These are phyloP conservation scores for Zymoseptoria ardabiliae DNA, from an alignment of 2,329 filamentous ascomycete species.

Conservation along the genomic window DNA sequence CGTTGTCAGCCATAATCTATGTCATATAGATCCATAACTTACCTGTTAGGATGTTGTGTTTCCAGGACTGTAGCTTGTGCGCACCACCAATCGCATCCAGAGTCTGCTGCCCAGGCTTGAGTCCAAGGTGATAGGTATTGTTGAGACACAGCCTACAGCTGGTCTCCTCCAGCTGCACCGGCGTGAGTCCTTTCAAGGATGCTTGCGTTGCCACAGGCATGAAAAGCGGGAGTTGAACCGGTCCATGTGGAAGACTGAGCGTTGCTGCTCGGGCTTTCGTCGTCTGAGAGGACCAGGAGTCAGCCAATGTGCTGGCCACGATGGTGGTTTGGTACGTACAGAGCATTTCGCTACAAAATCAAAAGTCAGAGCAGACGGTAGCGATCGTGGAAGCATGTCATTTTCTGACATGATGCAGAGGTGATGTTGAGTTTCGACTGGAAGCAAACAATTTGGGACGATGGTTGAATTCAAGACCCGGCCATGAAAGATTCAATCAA, in stretches of 20 bases:
- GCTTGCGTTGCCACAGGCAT: constrained; percentile 98
- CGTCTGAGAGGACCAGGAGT: constrained; percentile 51
- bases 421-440: not conserved
- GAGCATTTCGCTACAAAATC: constrained; percentile 73
- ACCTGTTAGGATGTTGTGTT: constrained; percentile 83
- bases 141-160: constrained; percentile 88
- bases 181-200: constrained; percentile 87
- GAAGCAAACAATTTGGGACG: not conserved
- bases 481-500: not conserved
- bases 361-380: constrained; percentile 60
- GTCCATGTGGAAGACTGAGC: constrained; percentile 82
- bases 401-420: constrained; percentile 14
- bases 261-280: constrained; percentile 88
- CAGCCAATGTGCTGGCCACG: not conserved
- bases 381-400: constrained; percentile 17
- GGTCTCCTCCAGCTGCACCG: constrained; percentile 82
- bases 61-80: constrained; percentile 91
- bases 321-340: constrained; percentile 45
- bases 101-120: constrained; percentile 88
- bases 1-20: constrained; percentile 3
- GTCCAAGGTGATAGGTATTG: constrained; percentile 93
- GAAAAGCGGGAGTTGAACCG: constrained; percentile 84
- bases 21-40: constrained; percentile 39
- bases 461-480: not conserved
- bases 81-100: constrained; percentile 84